Evolutionary conservation across 2,329 filamentous ascomycete genomes (phyloP).

Genomic region (Raffaelea albimanens): DNA sequence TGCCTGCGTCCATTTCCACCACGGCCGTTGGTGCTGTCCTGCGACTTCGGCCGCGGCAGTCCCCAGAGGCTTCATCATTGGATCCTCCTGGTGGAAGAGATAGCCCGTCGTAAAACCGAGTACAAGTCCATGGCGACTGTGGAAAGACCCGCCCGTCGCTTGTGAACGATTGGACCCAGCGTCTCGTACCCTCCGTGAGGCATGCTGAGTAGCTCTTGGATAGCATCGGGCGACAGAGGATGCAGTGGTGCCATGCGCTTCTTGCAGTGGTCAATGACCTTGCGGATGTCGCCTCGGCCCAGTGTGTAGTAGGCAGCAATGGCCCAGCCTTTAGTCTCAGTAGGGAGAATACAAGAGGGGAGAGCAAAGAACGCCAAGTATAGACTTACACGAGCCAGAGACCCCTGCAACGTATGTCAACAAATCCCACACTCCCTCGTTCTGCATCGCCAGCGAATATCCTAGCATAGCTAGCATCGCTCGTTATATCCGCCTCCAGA

Average conservation of each 20-base stretch:
- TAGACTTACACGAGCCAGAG: slow-evolving; percentile 16
- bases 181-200: slow-evolving; percentile 18
- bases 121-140: slow-evolving; percentile 23
- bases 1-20: slow-evolving; percentile 20
- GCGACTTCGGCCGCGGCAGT: slow-evolving; percentile 14
- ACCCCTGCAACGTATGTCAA: slow-evolving; percentile 21
- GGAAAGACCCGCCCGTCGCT: slow-evolving; percentile 18
- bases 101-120: slow-evolving; percentile 20
- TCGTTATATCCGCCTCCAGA: slow-evolving; percentile 21
- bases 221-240: slow-evolving; percentile 21
- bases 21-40: slow-evolving; percentile 10
- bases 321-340: slow-evolving; percentile 18
- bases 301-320: slow-evolving; percentile 22
- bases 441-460: slow-evolving; percentile 19
- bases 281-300: slow-evolving; percentile 16
- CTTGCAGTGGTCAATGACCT: slow-evolving; percentile 22
- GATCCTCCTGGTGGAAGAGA: slow-evolving; percentile 20
- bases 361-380: too few relatives aligned
- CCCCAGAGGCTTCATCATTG: slow-evolving; percentile 13
- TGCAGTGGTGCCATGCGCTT: slow-evolving; percentile 20
- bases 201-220: slow-evolving; percentile 17
- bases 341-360: background rate
- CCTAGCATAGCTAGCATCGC: slow-evolving; percentile 19
- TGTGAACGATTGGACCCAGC: slow-evolving; percentile 20
- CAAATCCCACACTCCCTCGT: slow-evolving; percentile 20